These are phyloP conservation scores for Ramichloridium luteum DNA, from an alignment of 2,329 filamentous ascomycete species.

Conservation along the genomic window DNA sequence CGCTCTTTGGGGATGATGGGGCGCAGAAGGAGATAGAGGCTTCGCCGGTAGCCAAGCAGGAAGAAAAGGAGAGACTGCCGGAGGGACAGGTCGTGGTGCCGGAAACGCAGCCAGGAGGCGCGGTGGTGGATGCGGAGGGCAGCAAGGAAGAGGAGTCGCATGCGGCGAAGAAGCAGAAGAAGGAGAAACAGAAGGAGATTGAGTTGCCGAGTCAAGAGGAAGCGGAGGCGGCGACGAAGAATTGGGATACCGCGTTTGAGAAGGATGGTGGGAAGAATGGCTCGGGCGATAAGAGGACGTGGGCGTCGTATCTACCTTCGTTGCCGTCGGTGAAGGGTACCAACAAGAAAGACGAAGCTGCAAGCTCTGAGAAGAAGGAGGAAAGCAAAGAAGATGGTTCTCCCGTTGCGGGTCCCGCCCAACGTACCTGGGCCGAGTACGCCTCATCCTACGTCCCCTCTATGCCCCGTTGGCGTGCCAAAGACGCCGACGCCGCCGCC, in stretches of 20 bases:
- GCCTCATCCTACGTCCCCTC: slow-evolving; percentile 18
- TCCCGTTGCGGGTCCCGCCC: slow-evolving; percentile 2
- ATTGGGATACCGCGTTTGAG: slow-evolving; percentile 14
- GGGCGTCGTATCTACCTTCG: slow-evolving; percentile 25
- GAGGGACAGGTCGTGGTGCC: slow-evolving; percentile 21
- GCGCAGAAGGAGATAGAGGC: slow-evolving; percentile 7
- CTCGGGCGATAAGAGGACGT: slow-evolving; percentile 25
- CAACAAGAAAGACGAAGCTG: slow-evolving; percentile 3
- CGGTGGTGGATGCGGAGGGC: slow-evolving; percentile 2
- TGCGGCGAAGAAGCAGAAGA: slow-evolving; percentile 17
- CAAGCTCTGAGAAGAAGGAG: slow-evolving; percentile 2
- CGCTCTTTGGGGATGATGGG: slow-evolving; percentile 7
- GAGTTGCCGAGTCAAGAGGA: slow-evolving; percentile 26
- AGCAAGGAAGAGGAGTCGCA: slow-evolving; percentile 1
- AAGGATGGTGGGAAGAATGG: slow-evolving; percentile 9
- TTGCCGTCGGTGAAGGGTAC: no score
- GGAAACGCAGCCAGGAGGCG: slow-evolving; percentile 16
- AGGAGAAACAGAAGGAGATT: slow-evolving; percentile 19
- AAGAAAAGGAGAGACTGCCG: slow-evolving; percentile 17
- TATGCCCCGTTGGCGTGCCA: slow-evolving; percentile 17
- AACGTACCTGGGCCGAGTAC: slow-evolving; percentile 22
- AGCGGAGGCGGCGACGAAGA: slow-evolving; percentile 22
- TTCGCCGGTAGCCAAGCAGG: slow-evolving; percentile 15
- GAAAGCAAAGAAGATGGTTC: slow-evolving; percentile 4
- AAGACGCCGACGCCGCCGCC: slow-evolving; percentile 22